These are phyloP conservation scores for Coniferiporia weirii DNA, from an alignment of 1,284 basidiomycete genomes.

Conservation along the genomic window DNA sequence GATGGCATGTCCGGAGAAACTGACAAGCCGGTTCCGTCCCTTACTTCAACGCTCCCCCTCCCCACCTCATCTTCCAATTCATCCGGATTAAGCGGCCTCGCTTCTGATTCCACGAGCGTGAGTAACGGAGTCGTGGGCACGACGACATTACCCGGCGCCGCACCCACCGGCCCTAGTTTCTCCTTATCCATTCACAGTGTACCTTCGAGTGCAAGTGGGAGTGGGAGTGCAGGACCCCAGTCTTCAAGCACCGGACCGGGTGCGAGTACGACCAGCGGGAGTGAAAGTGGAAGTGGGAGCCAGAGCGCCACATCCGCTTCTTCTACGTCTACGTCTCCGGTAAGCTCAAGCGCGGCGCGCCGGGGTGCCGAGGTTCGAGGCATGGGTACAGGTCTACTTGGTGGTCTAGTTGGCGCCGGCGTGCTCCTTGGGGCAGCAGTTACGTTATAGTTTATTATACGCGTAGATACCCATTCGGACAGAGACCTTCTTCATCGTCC, in stretches of 20 bases:
- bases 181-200: not conserved
- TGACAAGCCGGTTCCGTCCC: constrained; percentile 6
- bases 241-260: too few species aligned
- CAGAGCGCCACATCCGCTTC: not conserved
- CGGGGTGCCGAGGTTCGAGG: not conserved
- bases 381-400: not conserved
- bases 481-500: too few species aligned
- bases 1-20: constrained; percentile 14
- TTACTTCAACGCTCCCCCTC: constrained; percentile 1
- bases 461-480: too few species aligned
- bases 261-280: not conserved
- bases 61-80: not conserved
- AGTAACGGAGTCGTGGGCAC: constrained; percentile 15
- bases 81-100: too few species aligned
- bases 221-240: not conserved
- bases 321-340: not conserved
- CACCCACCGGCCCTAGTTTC: constrained; percentile 2
- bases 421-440: not conserved
- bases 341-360: not conserved
- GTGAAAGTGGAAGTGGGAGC: not conserved
- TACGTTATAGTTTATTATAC: too few species aligned
- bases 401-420: not conserved
- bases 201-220: not conserved
- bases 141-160: constrained; percentile 9
- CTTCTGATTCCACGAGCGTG: not conserved